A percentile compares a stretch with the other conserved stretches of the same genome.
Conservation (phyloP, 2,329 filamentous ascomycete species). For the Trichoderma hamatum region DNA sequence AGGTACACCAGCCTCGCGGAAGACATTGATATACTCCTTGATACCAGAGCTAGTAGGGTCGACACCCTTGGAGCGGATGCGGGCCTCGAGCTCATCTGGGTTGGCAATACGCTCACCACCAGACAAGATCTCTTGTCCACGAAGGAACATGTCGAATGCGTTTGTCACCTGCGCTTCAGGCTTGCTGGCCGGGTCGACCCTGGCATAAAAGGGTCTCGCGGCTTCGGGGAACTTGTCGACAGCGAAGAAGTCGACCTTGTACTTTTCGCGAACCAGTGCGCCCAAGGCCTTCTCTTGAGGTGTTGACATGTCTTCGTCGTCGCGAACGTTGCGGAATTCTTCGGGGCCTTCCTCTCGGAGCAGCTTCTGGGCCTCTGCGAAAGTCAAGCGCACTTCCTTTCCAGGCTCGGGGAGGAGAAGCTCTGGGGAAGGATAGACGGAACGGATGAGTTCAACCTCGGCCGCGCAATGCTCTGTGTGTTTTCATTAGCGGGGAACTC, state of each 20-base stretch:
- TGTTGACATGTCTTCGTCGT: constrained; percentile 79
- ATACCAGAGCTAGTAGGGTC: constrained; percentile 75
- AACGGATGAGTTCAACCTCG: constrained; percentile 72
- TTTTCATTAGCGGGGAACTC: neutral
- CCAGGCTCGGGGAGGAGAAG: constrained; percentile 75
- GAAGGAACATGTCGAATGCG: constrained; percentile 82
- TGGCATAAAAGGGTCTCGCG: constrained; percentile 90
- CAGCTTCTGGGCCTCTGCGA: constrained; percentile 76
- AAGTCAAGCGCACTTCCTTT: constrained; percentile 75
- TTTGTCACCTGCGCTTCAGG: constrained; percentile 67
- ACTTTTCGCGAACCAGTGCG: constrained; percentile 82
- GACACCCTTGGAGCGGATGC: constrained; percentile 78
- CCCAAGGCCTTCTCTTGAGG: constrained; percentile 89
- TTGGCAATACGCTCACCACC: constrained; percentile 92
- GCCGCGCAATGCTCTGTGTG: constrained; percentile 62
- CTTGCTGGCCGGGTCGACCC: constrained; percentile 69
- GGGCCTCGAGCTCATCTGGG: constrained; percentile 72
- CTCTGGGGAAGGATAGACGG: constrained; percentile 75
- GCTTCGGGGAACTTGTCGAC: constrained; percentile 93
- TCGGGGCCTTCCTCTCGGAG: constrained; percentile 72
- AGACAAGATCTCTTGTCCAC: constrained; percentile 89
- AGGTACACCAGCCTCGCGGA: constrained; percentile 79
- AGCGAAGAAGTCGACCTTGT: constrained; percentile 93
- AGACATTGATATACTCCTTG: constrained; percentile 87
- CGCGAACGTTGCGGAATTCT: constrained; percentile 68